Evolutionary conservation across 495 filamentous ascomycete genomes (phyloP), one percentile per base, ranked within the genome.

Genomic region (Hyaloscypha variabilis): DNA sequence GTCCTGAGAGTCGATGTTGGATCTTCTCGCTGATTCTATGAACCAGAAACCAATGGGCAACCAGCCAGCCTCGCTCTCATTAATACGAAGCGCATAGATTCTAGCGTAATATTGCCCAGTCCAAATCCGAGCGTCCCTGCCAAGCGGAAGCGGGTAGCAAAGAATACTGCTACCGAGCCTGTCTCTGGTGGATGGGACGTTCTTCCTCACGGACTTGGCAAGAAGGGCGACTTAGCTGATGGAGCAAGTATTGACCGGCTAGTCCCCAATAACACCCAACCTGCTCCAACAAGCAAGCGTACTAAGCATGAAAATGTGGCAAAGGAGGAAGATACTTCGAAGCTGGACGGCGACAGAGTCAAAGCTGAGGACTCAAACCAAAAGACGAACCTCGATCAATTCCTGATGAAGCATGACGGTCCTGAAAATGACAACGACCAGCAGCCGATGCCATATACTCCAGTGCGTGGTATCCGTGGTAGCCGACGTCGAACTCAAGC

Each of bases 131-230:
- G 17, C 19, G 1, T 46, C 39, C 39, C 34, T 54, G 51, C 39
- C 39, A 61, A 61, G 58, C 25, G 58, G 21, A 61, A 61, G 21
- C 58, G 58, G 24, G 58, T 0, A 5, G 5, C 21, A 2, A 54
- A 25, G n/a, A 54, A 54, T 8, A 25, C 21, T 8, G 51, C 17
- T 5, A 24, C 51, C 11, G 50, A 64, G 30, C 50, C 57, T 0
- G 57, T 78, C 21, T 74, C 71, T 39, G 73, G 73, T 28, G 74
- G 64, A 23, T 78, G 73, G 74, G 64, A 68, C 58, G 66, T 69
- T 17, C 65, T 82, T 14, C 77, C 76, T 2, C 81, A 81, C 69
- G 75, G 74, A 17, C 73, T 82, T 72, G 79, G 79, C 1, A 24
- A 61, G 61, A 59, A 39, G 2, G 24, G 64, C 23, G 58, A 60